Evolutionary conservation across 108 stramenopile species (phyloP), one percentile per base, ranked within the genome.

Genomic region (Cyclostephanos tholiformis): DNA sequence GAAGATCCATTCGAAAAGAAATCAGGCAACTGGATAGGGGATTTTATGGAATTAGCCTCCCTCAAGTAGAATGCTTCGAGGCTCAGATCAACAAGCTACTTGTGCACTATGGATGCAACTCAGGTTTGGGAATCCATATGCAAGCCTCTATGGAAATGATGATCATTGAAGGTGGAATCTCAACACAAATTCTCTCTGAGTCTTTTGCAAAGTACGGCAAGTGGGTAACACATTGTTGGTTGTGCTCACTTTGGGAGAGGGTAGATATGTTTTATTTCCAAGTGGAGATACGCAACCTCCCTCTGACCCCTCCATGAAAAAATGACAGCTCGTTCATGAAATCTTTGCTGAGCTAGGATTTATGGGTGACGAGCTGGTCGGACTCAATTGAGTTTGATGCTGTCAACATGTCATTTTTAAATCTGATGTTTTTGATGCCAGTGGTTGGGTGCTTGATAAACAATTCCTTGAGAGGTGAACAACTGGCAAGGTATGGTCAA

Each of bases 401-500:
- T 32, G 65, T 14, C 63, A 66, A 29, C 77, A 78, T 61, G 77
- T 67, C 6, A 27, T 78, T 22, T 78, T 70, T 22, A 8, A 61
- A 0, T 71, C 70, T 1, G 69, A 72, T 20, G 30, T 78, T 0
- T 22, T 78, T 0, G 56, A 29, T n/a, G 70, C 65, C 0, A 27
- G 17, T 4, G 77, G 77, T 0, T 13, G 19, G 14, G 36, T 5
- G 0, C 32, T 78, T 0, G 77, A 78, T 51, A 50, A 43, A 30
- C 49, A 55, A 48, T 72, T 71, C 29, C 64, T 71, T 0, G 0
- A 0, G 25, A 51, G 0, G 32, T 20, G 1, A 0, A 1, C 7
- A 12, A 6, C 0, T 0, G 36, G 6, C 6, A 39, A 4, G 19
- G 17, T 3, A 39, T n/a, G n/a, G n/a, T n/a, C n/a, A n/a, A n/a